phyloP scores from a whole-genome alignment of 2,329 filamentous ascomycete genomes.

The Penicillium sp. region DNA sequence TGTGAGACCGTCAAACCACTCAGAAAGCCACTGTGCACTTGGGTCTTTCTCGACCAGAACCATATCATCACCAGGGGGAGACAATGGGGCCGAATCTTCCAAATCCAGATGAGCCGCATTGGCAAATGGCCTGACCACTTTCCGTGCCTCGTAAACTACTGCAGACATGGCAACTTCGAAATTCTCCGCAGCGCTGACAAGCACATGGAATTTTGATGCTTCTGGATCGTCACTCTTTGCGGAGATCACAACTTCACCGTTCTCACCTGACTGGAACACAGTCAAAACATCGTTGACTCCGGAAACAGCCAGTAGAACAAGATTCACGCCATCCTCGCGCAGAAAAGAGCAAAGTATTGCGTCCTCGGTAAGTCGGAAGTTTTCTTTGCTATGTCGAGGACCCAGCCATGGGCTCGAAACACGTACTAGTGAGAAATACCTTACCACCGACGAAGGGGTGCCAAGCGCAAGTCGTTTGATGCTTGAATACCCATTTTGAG shows the following conservation, averaged over 20 bases:
- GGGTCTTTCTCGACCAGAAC: constrained; percentile 43
- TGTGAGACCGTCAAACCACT: constrained; percentile 89
- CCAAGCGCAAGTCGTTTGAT: constrained; percentile 60
- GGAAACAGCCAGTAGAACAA: constrained; percentile 76
- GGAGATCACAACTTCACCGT: constrained; percentile 67
- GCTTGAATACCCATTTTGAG: constrained; percentile 55
- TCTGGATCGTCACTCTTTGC: constrained; percentile 67
- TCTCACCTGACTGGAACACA: constrained; percentile 62
- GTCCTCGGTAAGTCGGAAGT: constrained; percentile 71
- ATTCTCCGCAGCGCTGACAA: constrained; percentile 68
- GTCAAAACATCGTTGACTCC: constrained; percentile 69
- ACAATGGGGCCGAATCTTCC: constrained; percentile 26
- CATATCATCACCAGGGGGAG: constrained; percentile 42
- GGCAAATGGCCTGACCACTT: constrained; percentile 49
- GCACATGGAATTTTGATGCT: constrained; percentile 57
- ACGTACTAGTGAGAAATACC: constrained; percentile 80
- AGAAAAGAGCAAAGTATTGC: constrained; percentile 77
- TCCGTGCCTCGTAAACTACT: constrained; percentile 83
- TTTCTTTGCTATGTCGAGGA: constrained; percentile 73
- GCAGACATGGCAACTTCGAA: constrained; percentile 76
- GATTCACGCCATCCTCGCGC: constrained; percentile 65
- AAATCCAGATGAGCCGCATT: constrained; percentile 8
- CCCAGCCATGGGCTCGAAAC: constrained; percentile 82
- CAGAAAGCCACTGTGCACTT: constrained; percentile 65
- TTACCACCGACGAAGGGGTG: constrained; percentile 60